phyloP scores from a whole-genome alignment of 495 filamentous ascomycete genomes.

The Trichoderma parareesei region DNA sequence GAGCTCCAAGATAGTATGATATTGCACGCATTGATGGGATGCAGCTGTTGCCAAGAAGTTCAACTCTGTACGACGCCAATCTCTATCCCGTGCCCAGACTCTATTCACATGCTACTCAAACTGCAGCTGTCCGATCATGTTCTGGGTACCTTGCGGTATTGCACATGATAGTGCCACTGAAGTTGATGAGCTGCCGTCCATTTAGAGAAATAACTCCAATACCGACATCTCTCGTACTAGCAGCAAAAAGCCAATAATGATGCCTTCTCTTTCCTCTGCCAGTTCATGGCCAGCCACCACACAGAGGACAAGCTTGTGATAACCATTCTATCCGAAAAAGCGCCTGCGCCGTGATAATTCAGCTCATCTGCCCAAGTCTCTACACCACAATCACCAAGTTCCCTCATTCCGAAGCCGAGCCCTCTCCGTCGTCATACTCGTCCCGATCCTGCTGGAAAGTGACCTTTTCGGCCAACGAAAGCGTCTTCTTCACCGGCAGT shows the following conservation, averaged over 20 bases:
- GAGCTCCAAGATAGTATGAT: too few species aligned
- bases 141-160: too few species aligned
- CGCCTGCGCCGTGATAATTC: neutral
- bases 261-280: too few species aligned
- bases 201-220: too few species aligned
- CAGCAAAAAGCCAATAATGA: too few species aligned
- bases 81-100: neutral
- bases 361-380: neutral
- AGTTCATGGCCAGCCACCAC: neutral
- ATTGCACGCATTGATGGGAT: too few species aligned
- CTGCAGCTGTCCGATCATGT: too few species aligned
- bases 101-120: neutral
- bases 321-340: neutral
- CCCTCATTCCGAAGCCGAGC: constrained; percentile 17
- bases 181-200: too few species aligned
- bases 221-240: too few species aligned
- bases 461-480: constrained; percentile 81
- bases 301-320: neutral
- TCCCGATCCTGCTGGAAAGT: constrained; percentile 44
- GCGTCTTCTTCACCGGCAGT: constrained; percentile 71
- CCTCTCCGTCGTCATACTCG: constrained; percentile 29
- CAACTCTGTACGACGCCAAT: neutral
- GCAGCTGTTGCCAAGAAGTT: too few species aligned
- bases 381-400: neutral
- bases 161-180: too few species aligned